phyloP scores from a whole-genome alignment of 495 filamentous ascomycete species.

The Aspergillus ellipticus region DNA sequence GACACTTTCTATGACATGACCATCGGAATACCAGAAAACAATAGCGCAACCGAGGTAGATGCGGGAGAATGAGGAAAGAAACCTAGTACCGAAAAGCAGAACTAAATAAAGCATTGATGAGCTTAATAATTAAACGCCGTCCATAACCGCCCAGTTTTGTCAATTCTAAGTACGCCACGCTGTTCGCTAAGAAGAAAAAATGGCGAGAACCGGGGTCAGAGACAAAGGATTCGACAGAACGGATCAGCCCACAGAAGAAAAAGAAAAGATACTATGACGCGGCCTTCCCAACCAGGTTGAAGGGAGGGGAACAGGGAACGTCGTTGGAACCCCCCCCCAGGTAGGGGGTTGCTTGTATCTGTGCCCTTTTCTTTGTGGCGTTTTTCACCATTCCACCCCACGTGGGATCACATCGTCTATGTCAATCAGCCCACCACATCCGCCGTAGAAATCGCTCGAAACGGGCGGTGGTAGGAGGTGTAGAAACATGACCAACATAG shows the following conservation, averaged over 20 bases:
- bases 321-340: background rate
- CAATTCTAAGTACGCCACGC: conserved; percentile 14
- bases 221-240: conserved; percentile 10
- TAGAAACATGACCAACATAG: background rate
- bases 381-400: conserved; percentile 5
- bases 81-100: conserved; percentile 4
- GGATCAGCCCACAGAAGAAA: conserved; percentile 2
- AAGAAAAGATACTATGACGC: conserved; percentile 1
- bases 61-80: background rate
- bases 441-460: conserved; percentile 1
- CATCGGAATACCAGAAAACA: no score
- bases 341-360: background rate
- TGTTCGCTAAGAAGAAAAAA: conserved; percentile 17
- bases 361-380: background rate
- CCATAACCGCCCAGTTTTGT: conserved; percentile 8
- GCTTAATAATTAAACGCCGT: conserved; percentile 11
- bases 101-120: conserved; percentile 11
- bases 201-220: background rate
- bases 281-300: conserved; percentile 1
- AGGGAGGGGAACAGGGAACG: background rate
- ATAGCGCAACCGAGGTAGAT: no score
- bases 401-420: conserved; percentile 1
- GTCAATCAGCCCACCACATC: conserved; percentile 8
- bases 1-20: no score
- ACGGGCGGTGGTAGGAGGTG: background rate